phyloP scores from a whole-genome alignment of 2,329 filamentous ascomycete species.

The Annulohypoxylon truncatum region DNA sequence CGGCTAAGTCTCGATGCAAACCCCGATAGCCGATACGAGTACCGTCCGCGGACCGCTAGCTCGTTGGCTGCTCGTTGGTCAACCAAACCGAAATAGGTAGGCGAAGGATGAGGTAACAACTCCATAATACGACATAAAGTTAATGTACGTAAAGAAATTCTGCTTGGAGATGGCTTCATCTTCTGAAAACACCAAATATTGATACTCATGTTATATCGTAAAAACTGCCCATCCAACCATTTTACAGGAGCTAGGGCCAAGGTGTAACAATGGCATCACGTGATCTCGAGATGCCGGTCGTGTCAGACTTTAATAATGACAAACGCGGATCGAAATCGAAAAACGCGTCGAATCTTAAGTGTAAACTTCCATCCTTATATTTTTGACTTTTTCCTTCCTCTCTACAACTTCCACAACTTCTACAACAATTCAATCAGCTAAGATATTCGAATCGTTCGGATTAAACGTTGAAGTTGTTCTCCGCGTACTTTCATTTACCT shows the following conservation, averaged over 20 bases:
- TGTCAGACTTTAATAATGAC: not conserved
- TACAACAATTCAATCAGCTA: not conserved
- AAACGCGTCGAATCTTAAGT: not conserved
- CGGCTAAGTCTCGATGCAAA: constrained; percentile 5
- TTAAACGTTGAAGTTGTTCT: not conserved
- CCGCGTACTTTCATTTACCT: not conserved
- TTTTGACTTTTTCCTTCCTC: not conserved
- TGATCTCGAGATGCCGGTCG: constrained; percentile 24
- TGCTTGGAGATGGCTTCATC: not conserved
- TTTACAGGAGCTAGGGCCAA: not conserved
- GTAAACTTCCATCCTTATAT: not conserved
- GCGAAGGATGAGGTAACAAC: not conserved
- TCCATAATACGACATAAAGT: not conserved
- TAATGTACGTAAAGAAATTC: not conserved
- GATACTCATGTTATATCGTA: not conserved
- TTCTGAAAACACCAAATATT: not conserved
- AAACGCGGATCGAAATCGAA: not conserved
- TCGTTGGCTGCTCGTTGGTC: constrained; percentile 23
- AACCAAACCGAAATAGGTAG: constrained; percentile 22
- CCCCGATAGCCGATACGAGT: constrained; percentile 7
- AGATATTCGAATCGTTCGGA: not conserved
- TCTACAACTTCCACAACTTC: too few relatives aligned
- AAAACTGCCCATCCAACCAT: constrained; percentile 1
- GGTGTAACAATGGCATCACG: constrained; percentile 14
- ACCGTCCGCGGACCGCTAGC: not conserved